Conservation (phyloP, 139 green algal genomes). For the Micractinium sp. region DNA sequence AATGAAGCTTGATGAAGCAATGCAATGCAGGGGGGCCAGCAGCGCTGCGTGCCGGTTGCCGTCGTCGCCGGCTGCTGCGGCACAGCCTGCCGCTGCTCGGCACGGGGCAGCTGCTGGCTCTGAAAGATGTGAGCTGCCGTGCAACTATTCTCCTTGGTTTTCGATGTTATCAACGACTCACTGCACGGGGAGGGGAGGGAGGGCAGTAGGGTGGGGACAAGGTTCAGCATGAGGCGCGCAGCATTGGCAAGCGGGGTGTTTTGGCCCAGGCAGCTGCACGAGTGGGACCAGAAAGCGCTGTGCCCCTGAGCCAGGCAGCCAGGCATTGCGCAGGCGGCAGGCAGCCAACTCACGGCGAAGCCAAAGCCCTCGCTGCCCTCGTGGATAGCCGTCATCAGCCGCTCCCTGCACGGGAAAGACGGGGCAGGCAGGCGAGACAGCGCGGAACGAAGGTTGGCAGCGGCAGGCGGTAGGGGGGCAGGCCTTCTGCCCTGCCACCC, state of each 20-base stretch:
- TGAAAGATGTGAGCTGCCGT: no score
- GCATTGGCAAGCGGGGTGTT: background rate
- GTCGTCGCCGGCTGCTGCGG: background rate
- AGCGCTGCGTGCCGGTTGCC: background rate
- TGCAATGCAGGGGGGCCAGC: background rate
- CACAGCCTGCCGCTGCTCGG: background rate
- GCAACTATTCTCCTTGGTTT: no score
- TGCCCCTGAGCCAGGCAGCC: no score
- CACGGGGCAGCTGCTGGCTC: no score
- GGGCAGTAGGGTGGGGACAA: background rate
- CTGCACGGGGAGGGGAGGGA: no score
- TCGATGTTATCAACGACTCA: no score
- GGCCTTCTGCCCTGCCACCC: no score
- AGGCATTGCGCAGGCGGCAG: background rate
- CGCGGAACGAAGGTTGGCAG: background rate
- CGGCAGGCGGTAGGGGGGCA: no score
- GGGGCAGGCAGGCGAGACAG: background rate
- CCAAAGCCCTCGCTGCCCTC: constrained; percentile 34
- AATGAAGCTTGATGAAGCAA: background rate
- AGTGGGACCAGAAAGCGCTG: no score
- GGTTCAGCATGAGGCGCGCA: background rate
- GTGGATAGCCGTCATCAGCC: constrained; percentile 11
- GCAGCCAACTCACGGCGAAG: background rate
- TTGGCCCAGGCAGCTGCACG: no score
- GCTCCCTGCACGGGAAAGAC: constrained; percentile 1